Base-by-base conservation (phyloP, 768 basidiomycete genomes). In the Rubroboletus pulcherrimus region DNA sequence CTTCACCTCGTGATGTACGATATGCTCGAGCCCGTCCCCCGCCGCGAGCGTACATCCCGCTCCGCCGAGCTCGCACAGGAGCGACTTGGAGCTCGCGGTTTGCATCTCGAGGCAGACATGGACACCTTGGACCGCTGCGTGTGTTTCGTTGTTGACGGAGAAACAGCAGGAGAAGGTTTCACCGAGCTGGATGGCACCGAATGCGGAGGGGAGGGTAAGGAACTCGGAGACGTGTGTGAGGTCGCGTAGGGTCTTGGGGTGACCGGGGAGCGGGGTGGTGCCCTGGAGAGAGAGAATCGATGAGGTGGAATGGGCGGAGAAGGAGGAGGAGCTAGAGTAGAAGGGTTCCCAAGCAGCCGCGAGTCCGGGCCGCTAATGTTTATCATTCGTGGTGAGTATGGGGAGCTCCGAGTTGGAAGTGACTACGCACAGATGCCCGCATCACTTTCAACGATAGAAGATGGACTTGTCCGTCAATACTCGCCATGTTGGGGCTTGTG, bases 1-100 rank as follows among this genome's bases (percentile, higher is more conserved):
- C 72, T 97, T 97, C 61, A 97, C 90, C 73, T 98, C 95, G 64
- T 92, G 89, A 57, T 84, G 78, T 1, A 93, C 86, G 15, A 89
- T 73, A 41, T 77, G 74, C 66, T 91, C 87, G 33, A 91, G 63
- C 0, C 82, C 82, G 63, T 85, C 82, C 24, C 84, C 82, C 2
- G 79, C 76, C 0, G 68, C 51, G 47, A 96, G 72, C 24, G 66
- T 71, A 37, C 77, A 69, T 3, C 76, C 76, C 9, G 73, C 56
- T 4, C 83, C 85, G 5, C 88, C 88, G 45, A 84, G 78, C 62
- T 89, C 89, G 15, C 78, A 80, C 24, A 87, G 73, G 14, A 78
- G 66, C 4, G 79, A 73, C 70, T 92, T 93, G 31, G 82, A 75
- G 7, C 80, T 83, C 1, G 80, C 79, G 0, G 92, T 92, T 66